phyloP scores from a whole-genome alignment of 805 yeast species.

The Zygoascus biomembranicola region DNA sequence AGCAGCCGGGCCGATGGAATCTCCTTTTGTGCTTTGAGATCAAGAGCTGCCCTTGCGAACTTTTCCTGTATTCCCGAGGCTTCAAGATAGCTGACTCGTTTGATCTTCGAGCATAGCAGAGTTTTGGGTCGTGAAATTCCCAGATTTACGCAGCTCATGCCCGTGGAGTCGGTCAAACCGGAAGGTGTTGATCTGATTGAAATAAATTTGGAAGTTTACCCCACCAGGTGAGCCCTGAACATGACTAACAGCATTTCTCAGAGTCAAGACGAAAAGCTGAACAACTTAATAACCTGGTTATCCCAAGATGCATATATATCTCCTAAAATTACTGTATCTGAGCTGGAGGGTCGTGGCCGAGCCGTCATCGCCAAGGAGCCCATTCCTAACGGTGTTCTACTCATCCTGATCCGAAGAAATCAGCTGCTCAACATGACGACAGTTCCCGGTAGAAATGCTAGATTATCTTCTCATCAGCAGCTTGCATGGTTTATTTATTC shows the following conservation, averaged over 20 bases:
- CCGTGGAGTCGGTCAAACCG: too few species aligned
- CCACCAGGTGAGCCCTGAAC: not conserved
- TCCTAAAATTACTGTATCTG: slow-evolving; percentile 28
- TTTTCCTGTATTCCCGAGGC: slow-evolving; percentile 15
- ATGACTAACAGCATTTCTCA: not conserved
- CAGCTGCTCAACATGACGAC: slow-evolving; percentile 43
- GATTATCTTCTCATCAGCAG: slow-evolving; percentile 18
- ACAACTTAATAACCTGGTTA: slow-evolving; percentile 9
- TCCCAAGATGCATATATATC: slow-evolving; percentile 15
- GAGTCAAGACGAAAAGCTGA: not conserved
- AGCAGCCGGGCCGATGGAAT: slow-evolving; percentile 2
- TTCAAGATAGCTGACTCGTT: slow-evolving; percentile 16
- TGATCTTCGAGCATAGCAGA: slow-evolving; percentile 10
- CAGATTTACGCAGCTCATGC: not conserved
- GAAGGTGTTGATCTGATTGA: too few species aligned
- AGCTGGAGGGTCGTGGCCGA: slow-evolving; percentile 48
- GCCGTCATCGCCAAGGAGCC: slow-evolving; percentile 42
- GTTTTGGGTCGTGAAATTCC: not conserved
- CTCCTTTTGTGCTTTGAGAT: slow-evolving; percentile 12
- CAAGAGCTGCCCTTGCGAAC: slow-evolving; percentile 17
- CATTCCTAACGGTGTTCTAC: slow-evolving; percentile 34
- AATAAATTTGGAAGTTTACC: not conserved
- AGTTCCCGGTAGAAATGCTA: slow-evolving; percentile 1
- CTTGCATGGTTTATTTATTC: slow-evolving; percentile 16
- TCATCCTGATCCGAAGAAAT: slow-evolving; percentile 51